A percentile compares a stretch with the other conserved stretches of the same genome.
phyloP scores from a whole-genome alignment of 345 rosid species.

The Punica granatum region DNA sequence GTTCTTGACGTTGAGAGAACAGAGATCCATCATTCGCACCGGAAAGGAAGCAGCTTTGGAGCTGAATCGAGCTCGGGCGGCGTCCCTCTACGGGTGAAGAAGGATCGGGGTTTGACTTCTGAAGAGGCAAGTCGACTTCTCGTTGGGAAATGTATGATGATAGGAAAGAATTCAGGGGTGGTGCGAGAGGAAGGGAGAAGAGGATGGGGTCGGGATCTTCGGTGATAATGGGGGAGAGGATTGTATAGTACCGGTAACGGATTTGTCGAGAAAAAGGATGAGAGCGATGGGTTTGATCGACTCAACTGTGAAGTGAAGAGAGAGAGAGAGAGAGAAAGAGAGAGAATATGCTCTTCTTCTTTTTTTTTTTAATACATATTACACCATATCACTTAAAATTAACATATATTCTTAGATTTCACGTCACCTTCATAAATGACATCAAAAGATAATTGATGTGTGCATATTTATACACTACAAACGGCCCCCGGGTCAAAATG shows the following conservation, averaged over 20 bases:
- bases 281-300: slow-evolving; percentile 4
- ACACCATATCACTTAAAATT: too few species aligned
- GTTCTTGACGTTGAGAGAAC: slow-evolving; percentile 35
- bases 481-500: too few species aligned
- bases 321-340: background rate
- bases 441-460: too few species aligned
- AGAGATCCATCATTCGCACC: slow-evolving; percentile 33
- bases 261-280: slow-evolving; percentile 8
- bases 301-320: background rate
- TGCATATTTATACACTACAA: too few species aligned
- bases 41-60: background rate
- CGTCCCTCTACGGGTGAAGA: background rate
- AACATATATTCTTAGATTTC: too few species aligned
- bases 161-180: too few species aligned
- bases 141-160: background rate
- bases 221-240: background rate
- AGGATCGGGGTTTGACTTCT: too few species aligned
- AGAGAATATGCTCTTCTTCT: slow-evolving; percentile 1
- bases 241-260: slow-evolving; percentile 2
- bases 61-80: background rate
- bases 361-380: too few species aligned
- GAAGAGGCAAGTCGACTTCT: background rate
- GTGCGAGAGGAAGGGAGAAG: background rate
- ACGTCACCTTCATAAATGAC: too few species aligned
- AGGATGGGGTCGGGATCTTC: background rate